Evolutionary conservation across 169 alveolate species (phyloP), one percentile per base, ranked within the genome.

Genomic region (Plasmodium adleri): DNA sequence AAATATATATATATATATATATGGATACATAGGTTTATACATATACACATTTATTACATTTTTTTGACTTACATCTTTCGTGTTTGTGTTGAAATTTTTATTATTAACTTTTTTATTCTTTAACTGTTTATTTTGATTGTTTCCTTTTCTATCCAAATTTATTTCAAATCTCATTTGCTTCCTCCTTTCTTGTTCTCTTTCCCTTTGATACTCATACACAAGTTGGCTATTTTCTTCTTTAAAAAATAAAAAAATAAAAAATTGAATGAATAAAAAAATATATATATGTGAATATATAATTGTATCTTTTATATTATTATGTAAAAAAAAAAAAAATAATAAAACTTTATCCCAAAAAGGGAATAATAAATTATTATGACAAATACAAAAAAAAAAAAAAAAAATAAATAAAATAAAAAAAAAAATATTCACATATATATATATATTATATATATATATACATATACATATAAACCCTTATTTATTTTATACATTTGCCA

Each of bases 141-240:
- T 59, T n/a, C 83, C 60, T 62, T 83, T 83, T 28, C 83, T 60
- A 63, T 83, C 91, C 22, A 83, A 47, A 63, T 83, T 83, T 68
- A 83, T 83, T 83, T 83, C 91, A 49, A 83, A 83, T 26, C 91
- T 32, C 91, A 83, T 83, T 83, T 83, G 85, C n/a, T 83, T 83
- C 59, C 91, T 56, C 47, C 91, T 43, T 47, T 83, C 91, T 63
- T 83, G 80, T 28, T 83, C 91, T 15, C 91, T 45, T 39, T 83
- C 91, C 60, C 91, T 45, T 62, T 83, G 91, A 50, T 83, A 83
- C 15, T 67, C 91, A 60, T 83, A 83, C 83, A 83, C 83, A 17
- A 83, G 83, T 9, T 83, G 91, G 43, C 83, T 83, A 50, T 83
- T 83, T 68, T 68, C 91, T 43, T 83, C 91, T 83, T 49, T 22